Conservation (phyloP, 2,329 filamentous ascomycete species). For the Fusarium poae region DNA sequence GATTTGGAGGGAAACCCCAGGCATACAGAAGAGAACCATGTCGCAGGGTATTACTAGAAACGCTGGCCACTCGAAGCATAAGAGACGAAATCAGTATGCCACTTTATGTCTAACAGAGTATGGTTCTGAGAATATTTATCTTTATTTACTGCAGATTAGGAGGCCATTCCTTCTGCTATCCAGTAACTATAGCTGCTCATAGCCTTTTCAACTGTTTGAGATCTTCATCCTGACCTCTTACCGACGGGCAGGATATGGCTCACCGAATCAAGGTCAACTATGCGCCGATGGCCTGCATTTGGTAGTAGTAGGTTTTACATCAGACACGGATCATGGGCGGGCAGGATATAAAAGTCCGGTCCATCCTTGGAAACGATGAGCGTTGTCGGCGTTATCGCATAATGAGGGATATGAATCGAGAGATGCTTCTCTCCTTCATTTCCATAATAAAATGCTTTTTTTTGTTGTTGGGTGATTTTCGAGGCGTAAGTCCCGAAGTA, state of each 20-base stretch:
- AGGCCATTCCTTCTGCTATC: too few relatives aligned
- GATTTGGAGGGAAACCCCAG: neutral
- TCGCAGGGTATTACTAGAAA: too few relatives aligned
- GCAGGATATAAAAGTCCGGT: neutral
- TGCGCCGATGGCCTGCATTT: too few relatives aligned
- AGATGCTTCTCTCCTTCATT: neutral
- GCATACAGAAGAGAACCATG: neutral
- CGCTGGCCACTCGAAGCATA: too few relatives aligned
- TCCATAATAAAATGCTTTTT: neutral
- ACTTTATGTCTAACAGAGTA: too few relatives aligned
- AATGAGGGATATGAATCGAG: neutral
- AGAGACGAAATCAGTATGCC: too few relatives aligned
- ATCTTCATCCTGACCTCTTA: neutral
- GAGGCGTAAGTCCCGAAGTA: too few relatives aligned
- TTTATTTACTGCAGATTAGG: too few relatives aligned
- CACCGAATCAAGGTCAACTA: neutral
- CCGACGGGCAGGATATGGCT: neutral
- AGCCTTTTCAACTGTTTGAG: neutral
- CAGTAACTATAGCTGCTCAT: too few relatives aligned
- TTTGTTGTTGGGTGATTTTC: too few relatives aligned
- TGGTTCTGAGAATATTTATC: too few relatives aligned
- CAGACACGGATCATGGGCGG: fast-evolving
- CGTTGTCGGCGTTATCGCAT: neutral
- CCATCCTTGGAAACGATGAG: neutral
- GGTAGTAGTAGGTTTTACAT: neutral